phyloP scores from a whole-genome alignment of 805 yeast species.

The Candida hispaniensis region DNA sequence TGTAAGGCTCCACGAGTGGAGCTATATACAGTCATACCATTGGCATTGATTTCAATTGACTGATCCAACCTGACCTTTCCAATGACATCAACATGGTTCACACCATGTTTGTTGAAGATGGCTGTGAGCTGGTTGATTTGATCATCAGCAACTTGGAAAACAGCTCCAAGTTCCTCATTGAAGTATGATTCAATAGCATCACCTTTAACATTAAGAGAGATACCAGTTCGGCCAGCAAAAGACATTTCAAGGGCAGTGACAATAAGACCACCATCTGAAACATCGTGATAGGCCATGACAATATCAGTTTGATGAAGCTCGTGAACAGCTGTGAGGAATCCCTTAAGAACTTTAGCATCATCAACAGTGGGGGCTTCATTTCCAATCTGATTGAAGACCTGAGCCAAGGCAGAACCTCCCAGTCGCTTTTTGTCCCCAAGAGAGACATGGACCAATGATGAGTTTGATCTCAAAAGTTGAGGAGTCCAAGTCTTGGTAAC shows the following conservation, averaged over 20 bases:
- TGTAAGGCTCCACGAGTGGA: conserved; percentile 63
- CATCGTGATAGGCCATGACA: conserved; percentile 86
- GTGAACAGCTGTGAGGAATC: conserved; percentile 57
- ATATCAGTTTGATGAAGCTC: conserved; percentile 54
- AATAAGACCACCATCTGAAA: conserved; percentile 92
- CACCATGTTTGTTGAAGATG: conserved; percentile 47
- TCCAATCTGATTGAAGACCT: conserved; percentile 85
- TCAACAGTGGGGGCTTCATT: conserved; percentile 73
- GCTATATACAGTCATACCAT: conserved; percentile 38
- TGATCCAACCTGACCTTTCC: conserved; percentile 53
- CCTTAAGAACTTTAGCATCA: conserved; percentile 49
- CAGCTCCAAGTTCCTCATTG: conserved; percentile 93
- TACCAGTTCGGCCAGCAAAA: conserved; percentile 86
- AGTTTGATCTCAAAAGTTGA: conserved; percentile 40
- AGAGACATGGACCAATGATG: conserved; percentile 64
- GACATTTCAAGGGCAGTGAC: conserved; percentile 90
- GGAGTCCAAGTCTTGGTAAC: conserved; percentile 96
- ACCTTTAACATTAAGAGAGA: conserved; percentile 40
- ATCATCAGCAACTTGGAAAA: conserved; percentile 69
- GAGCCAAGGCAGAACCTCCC: conserved; percentile 94
- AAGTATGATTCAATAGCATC: conserved; percentile 51
- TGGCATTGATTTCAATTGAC: conserved; percentile 37
- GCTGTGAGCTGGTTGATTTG: conserved; percentile 40
- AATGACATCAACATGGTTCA: conserved; percentile 49
- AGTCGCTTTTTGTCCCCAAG: conserved; percentile 55